Percentiles rank a stretch among this genome's conserved stretches.
Conservation (phyloP, 495 filamentous ascomycete genomes). For the Sabuloglossum arenarium region DNA sequence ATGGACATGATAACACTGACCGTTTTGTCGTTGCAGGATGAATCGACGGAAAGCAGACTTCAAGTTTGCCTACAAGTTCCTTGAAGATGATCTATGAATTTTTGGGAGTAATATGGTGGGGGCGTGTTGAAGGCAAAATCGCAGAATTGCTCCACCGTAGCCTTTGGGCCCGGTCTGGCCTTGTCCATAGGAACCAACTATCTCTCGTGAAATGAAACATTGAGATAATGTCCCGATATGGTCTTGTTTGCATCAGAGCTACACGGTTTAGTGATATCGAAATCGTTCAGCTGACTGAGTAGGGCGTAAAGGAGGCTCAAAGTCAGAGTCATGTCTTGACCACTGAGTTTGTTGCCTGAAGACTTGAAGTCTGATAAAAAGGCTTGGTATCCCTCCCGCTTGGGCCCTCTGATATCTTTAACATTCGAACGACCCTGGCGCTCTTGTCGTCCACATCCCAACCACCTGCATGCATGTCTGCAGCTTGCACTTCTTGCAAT, state of each 20-base stretch:
- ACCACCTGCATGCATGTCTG: neutral
- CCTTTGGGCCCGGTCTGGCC: neutral
- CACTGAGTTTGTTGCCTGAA: too few species aligned
- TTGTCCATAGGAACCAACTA: neutral
- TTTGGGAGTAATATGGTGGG: neutral
- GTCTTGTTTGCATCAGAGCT: too few species aligned
- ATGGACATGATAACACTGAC: neutral
- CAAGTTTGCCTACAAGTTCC: conserved; percentile 93
- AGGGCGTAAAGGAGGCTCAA: too few species aligned
- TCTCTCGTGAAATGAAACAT: neutral
- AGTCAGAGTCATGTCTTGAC: too few species aligned
- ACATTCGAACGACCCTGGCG: neutral
- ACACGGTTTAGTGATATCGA: too few species aligned
- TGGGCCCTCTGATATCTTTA: neutral
- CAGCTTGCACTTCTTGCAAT: neutral
- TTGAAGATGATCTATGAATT: conserved; percentile 69
- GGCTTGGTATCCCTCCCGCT: neutral
- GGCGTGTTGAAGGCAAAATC: neutral
- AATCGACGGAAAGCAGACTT: conserved; percentile 96
- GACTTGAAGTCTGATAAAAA: too few species aligned
- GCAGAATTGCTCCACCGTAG: neutral
- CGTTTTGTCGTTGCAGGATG: conserved; percentile 48
- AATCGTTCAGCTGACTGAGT: too few species aligned
- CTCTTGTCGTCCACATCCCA: neutral
- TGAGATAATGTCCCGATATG: too few species aligned